A percentile compares a stretch with the other conserved stretches of the same genome.
Conservation (phyloP, 2,329 filamentous ascomycete species). For the Coccinonectria pachysandricola region DNA sequence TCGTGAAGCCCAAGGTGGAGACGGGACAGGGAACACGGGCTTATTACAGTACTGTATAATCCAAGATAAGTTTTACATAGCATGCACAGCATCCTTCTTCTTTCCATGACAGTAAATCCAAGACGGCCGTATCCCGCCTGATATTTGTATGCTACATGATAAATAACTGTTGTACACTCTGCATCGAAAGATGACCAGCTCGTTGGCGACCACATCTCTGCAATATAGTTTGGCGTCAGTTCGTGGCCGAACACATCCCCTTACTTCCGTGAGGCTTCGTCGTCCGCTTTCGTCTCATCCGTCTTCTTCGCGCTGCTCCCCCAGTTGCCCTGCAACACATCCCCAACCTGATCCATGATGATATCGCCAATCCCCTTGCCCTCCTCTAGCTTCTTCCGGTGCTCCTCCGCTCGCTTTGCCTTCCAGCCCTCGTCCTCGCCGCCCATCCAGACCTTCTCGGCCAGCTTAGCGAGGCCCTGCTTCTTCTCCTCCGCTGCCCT, state of each 20-base stretch:
- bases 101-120: slow-evolving; percentile 4
- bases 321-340: slow-evolving; percentile 37
- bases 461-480: slow-evolving; percentile 20
- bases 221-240: too few relatives aligned
- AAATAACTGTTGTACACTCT: slow-evolving; percentile 7
- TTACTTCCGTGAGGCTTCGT: slow-evolving; percentile 5
- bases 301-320: slow-evolving; percentile 20
- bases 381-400: slow-evolving; percentile 42
- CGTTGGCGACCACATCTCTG: too few relatives aligned
- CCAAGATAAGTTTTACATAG: too few relatives aligned
- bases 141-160: too few relatives aligned
- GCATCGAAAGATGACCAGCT: background rate
- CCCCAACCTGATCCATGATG: slow-evolving; percentile 46
- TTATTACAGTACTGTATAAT: too few relatives aligned
- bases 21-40: too few relatives aligned
- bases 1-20: too few relatives aligned
- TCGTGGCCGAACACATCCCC: too few relatives aligned
- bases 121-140: too few relatives aligned
- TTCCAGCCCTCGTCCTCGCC: slow-evolving; percentile 45
- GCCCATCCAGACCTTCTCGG: slow-evolving; percentile 49
- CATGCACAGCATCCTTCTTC: too few relatives aligned
- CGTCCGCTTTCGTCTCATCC: slow-evolving; percentile 11
- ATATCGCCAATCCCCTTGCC: slow-evolving; percentile 46
- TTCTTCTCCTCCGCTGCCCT: slow-evolving; percentile 18
- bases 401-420: slow-evolving; percentile 39